Evolutionary conservation across 192 early-diverging fungal species (phyloP).

Genomic region (Dispira simplex): DNA sequence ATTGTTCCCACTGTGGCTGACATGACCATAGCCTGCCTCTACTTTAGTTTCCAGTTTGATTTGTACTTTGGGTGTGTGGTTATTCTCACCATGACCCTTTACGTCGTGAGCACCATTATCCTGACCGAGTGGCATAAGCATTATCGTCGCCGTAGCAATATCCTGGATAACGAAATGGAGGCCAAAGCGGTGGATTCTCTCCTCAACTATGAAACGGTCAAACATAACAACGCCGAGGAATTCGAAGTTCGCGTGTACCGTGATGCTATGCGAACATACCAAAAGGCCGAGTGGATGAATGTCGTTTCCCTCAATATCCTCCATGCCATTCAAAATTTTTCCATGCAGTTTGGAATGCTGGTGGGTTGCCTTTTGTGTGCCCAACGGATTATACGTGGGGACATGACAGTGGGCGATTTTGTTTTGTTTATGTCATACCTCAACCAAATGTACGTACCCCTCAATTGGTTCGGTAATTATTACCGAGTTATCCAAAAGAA

Average conservation of each 20-base stretch:
- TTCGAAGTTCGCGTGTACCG: slow-evolving; percentile 74
- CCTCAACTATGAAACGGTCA: slow-evolving; percentile 98
- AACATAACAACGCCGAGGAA: slow-evolving; percentile 85
- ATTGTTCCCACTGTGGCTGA: slow-evolving; percentile 80
- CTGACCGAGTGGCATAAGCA: slow-evolving; percentile 81
- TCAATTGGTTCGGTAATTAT: slow-evolving; percentile 85
- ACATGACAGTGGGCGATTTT: slow-evolving; percentile 68
- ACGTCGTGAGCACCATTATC: slow-evolving; percentile 62
- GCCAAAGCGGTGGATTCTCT: slow-evolving; percentile 84
- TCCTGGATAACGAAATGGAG: slow-evolving; percentile 72
- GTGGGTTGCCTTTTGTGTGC: slow-evolving; percentile 71
- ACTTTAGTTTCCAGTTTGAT: slow-evolving; percentile 48
- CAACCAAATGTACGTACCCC: slow-evolving; percentile 78
- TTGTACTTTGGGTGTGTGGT: slow-evolving; percentile 70
- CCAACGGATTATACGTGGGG: slow-evolving; percentile 56
- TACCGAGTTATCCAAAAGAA: slow-evolving; percentile 90
- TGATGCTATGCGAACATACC: slow-evolving; percentile 59
- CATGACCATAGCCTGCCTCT: slow-evolving; percentile 66
- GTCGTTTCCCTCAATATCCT: slow-evolving; percentile 59
- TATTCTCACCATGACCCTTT: slow-evolving; percentile 72
- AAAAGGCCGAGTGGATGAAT: slow-evolving; percentile 73
- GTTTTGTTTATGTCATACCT: slow-evolving; percentile 79
- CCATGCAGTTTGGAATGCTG: slow-evolving; percentile 73
- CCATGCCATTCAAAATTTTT: slow-evolving; percentile 73
- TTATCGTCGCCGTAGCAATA: slow-evolving; percentile 67